A percentile compares a stretch with the other conserved stretches of the same genome.
phyloP scores from a whole-genome alignment of 2,329 filamentous ascomycete species.

The Hypocreales sp. region DNA sequence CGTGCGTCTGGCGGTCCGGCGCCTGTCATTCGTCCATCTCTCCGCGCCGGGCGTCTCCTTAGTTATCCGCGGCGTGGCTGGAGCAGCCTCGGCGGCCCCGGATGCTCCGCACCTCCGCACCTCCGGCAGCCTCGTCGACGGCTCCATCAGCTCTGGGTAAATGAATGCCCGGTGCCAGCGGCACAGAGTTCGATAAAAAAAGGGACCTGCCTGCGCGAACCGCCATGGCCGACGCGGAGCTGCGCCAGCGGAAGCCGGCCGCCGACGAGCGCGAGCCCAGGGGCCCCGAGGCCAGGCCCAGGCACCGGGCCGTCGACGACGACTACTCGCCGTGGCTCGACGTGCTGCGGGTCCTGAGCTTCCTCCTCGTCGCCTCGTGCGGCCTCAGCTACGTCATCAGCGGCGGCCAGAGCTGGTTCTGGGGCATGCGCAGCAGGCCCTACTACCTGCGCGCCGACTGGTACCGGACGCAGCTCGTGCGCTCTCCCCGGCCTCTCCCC shows the following conservation, averaged over 20 bases:
- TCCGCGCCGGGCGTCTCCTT: too few species aligned
- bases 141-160: too few species aligned
- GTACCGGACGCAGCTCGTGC: conserved; percentile 47
- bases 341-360: conserved; percentile 51
- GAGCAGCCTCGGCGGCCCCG: too few species aligned
- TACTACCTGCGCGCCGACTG: conserved; percentile 42
- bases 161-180: too few species aligned
- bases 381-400: conserved; percentile 66
- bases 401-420: conserved; percentile 52
- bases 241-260: conserved; percentile 27
- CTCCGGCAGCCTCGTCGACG: neutral
- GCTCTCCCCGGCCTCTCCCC: conserved; percentile 10
- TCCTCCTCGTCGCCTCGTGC: conserved; percentile 48
- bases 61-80: too few species aligned
- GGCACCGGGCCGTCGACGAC: conserved; percentile 28
- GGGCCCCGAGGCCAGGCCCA: conserved; percentile 6
- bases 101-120: too few species aligned
- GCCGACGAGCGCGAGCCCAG: conserved; percentile 5
- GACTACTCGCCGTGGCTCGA: conserved; percentile 48
- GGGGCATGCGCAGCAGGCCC: conserved; percentile 46
- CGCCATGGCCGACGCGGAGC: conserved; percentile 20
- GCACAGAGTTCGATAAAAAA: too few species aligned
- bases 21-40: too few species aligned
- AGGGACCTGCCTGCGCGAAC: too few species aligned
- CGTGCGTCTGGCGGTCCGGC: too few species aligned